phyloP scores from a whole-genome alignment of 2,329 filamentous ascomycete species.

The Pseudocercospora fijiensis region DNA sequence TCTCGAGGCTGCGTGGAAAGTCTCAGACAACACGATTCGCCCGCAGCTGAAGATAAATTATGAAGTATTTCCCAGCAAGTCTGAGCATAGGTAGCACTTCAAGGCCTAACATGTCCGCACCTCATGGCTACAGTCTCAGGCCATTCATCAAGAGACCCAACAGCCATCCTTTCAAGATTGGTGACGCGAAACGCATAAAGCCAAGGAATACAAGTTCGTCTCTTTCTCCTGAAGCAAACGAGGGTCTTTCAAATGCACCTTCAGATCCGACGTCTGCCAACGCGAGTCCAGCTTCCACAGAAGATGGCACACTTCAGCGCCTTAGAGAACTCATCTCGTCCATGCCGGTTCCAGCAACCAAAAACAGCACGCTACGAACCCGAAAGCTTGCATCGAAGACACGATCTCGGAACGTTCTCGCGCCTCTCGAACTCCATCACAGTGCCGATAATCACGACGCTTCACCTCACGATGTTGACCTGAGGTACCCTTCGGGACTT shows the following conservation, averaged over 20 bases:
- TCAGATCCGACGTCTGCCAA: background rate
- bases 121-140: background rate
- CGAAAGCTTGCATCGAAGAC: background rate
- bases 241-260: background rate
- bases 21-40: background rate
- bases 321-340: background rate
- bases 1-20: background rate
- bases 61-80: too few relatives aligned
- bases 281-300: background rate
- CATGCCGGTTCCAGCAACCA: background rate
- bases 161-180: too few relatives aligned
- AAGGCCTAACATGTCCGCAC: background rate
- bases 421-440: slow-evolving; percentile 9
- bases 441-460: slow-evolving; percentile 14
- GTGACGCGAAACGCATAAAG: background rate
- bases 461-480: slow-evolving; percentile 1
- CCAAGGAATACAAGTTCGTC: background rate
- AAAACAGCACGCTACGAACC: background rate
- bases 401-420: background rate
- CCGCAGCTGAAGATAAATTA: background rate
- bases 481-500: slow-evolving; percentile 10
- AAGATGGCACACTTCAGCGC: background rate
- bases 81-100: too few relatives aligned
- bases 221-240: slow-evolving; percentile 5
- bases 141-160: background rate